A percentile compares a stretch with the other conserved stretches of the same genome.
phyloP scores from a whole-genome alignment of 495 filamentous ascomycete species.

The Aspergillus coremiiformis region DNA sequence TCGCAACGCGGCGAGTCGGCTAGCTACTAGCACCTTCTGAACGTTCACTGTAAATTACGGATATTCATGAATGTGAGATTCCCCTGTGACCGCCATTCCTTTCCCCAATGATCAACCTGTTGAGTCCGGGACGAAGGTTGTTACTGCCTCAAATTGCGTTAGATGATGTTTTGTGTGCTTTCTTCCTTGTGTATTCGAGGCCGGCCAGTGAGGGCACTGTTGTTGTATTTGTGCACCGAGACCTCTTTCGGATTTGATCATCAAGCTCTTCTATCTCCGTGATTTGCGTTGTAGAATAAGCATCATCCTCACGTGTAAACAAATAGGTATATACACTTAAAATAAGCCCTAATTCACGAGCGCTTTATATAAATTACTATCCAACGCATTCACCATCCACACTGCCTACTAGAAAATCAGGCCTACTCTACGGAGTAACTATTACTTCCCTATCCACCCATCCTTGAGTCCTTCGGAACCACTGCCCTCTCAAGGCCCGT shows the following conservation, averaged over 20 bases:
- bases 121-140: background rate
- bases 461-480: background rate
- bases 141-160: background rate
- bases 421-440: too few relatives aligned
- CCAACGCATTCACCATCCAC: background rate
- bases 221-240: background rate
- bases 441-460: too few relatives aligned
- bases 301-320: background rate
- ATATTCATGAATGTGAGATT: conserved; percentile 21
- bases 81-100: conserved; percentile 13
- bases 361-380: background rate
- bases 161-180: background rate
- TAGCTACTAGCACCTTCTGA: conserved; percentile 90
- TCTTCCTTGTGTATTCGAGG: background rate
- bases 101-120: background rate
- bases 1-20: conserved; percentile 83
- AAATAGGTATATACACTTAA: background rate
- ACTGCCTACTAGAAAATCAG: too few relatives aligned
- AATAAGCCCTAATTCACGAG: background rate
- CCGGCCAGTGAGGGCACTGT: background rate
- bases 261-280: background rate
- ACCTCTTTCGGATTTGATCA: background rate
- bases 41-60: conserved; percentile 21
- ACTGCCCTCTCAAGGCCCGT: too few relatives aligned
- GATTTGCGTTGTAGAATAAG: background rate